These are phyloP conservation scores for Microbotryum saponariae DNA, from an alignment of 1,284 basidiomycete genomes.

Conservation along the genomic window DNA sequence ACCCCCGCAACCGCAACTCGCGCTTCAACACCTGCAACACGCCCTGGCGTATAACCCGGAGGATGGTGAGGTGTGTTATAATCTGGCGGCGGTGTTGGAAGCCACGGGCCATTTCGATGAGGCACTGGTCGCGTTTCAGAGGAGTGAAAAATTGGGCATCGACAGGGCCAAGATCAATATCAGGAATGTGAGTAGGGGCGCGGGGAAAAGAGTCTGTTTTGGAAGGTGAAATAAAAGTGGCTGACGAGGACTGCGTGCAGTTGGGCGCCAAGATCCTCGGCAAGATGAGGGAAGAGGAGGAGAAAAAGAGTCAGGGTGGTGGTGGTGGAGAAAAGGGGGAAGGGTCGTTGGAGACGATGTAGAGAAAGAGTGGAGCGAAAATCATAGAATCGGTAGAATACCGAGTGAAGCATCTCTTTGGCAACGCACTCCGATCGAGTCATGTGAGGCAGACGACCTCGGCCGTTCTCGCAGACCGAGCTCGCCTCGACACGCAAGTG, in stretches of 20 bases:
- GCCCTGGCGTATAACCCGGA: constrained; percentile 31
- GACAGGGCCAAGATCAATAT: constrained; percentile 23
- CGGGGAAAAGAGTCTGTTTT: too few relatives aligned
- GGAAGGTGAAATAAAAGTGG: neutral
- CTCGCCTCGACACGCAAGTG: too few relatives aligned
- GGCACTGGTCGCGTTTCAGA: constrained; percentile 27
- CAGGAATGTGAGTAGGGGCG: constrained; percentile 17
- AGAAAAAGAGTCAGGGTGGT: constrained; percentile 3
- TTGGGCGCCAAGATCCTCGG: constrained; percentile 26
- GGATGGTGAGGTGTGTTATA: constrained; percentile 31
- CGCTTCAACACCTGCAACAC: constrained; percentile 29
- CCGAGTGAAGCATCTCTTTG: too few relatives aligned
- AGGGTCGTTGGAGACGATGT: too few relatives aligned
- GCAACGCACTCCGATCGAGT: too few relatives aligned
- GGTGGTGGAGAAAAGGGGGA: too few relatives aligned
- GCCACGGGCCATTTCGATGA: constrained; percentile 27
- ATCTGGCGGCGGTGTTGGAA: constrained; percentile 30
- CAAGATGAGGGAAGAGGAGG: constrained; percentile 23
- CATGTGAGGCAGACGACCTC: too few relatives aligned
- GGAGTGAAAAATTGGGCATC: constrained; percentile 23
- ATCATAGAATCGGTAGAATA: too few relatives aligned
- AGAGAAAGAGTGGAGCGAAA: too few relatives aligned
- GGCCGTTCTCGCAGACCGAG: too few relatives aligned
- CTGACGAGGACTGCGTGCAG: constrained; percentile 2
- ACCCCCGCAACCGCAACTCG: constrained; percentile 27